phyloP scores from a whole-genome alignment of 2,329 filamentous ascomycete genomes.

The Neoscytalidium dimidiatum region DNA sequence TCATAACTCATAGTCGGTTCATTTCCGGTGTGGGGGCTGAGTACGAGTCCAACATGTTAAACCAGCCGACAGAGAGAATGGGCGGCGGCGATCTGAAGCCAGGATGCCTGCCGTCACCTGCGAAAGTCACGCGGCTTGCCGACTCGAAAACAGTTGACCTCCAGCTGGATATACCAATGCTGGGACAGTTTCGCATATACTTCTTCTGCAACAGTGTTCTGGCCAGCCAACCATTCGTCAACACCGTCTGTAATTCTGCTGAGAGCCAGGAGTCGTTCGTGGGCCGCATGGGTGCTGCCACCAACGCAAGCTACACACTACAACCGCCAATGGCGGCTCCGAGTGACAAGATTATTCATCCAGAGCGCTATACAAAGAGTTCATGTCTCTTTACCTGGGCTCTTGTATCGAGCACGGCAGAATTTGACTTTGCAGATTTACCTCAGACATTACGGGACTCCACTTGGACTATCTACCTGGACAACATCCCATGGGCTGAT shows the following conservation, averaged over 20 bases:
- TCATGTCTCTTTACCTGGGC: conserved; percentile 69
- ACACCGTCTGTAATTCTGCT: conserved; percentile 59
- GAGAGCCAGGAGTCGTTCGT: conserved; percentile 56
- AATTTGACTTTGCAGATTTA: conserved; percentile 67
- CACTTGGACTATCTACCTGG: conserved; percentile 72
- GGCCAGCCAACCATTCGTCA: conserved; percentile 58
- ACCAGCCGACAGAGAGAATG: conserved; percentile 55
- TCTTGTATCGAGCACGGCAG: conserved; percentile 63
- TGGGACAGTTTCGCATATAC: conserved; percentile 77
- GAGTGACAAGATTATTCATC: conserved; percentile 66
- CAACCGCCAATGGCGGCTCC: conserved; percentile 59
- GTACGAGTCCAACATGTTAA: conserved; percentile 66
- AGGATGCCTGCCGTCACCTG: conserved; percentile 60
- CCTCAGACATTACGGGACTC: conserved; percentile 64
- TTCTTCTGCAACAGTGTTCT: conserved; percentile 64
- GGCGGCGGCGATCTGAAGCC: conserved; percentile 36
- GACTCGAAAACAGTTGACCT: conserved; percentile 78
- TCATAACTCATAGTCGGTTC: conserved; percentile 69
- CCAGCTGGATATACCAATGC: conserved; percentile 74
- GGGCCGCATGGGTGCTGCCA: conserved; percentile 59
- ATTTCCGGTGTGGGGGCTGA: conserved; percentile 72
- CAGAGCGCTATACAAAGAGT: conserved; percentile 67
- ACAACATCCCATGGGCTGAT: conserved; percentile 61
- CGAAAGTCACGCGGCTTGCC: conserved; percentile 71
- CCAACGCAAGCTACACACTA: conserved; percentile 62